phyloP scores from a whole-genome alignment of 306 rosid species.

The Amphicarpaea edgeworthii region DNA sequence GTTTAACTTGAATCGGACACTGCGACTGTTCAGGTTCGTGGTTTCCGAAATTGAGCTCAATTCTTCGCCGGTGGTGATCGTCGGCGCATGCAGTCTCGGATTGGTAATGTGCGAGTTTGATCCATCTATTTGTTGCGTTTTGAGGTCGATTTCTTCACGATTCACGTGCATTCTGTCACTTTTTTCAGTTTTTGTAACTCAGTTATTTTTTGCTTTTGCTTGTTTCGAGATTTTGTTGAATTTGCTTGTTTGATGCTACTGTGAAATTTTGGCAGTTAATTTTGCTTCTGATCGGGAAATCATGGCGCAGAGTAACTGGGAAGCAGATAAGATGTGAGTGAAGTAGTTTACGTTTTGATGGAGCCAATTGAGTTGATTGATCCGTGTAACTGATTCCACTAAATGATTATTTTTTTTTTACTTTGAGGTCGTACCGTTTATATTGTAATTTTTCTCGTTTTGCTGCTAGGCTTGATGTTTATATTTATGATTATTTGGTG shows the following conservation, averaged over 20 bases:
- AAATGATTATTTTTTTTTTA: conserved; percentile 7
- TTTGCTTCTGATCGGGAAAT: conserved; percentile 39
- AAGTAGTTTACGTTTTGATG: conserved; percentile 18
- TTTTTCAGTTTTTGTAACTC: not conserved
- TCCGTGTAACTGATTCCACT: not conserved
- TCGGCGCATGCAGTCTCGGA: conserved; percentile 41
- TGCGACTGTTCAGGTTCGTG: conserved; percentile 22
- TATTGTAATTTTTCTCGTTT: conserved; percentile 6
- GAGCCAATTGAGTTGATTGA: conserved; percentile 20
- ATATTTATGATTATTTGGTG: conserved; percentile 89
- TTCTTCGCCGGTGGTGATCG: conserved; percentile 53
- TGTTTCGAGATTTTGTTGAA: conserved; percentile 2
- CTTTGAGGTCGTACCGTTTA: not conserved
- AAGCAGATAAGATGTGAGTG: conserved; percentile 93
- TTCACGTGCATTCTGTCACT: conserved; percentile 38
- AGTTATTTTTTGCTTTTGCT: not conserved
- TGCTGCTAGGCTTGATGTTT: conserved; percentile 89
- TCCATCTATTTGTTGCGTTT: conserved; percentile 52
- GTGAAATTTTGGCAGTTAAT: conserved; percentile 51
- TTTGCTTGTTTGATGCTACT: conserved; percentile 14
- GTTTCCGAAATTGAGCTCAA: conserved; percentile 42
- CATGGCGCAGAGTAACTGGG: conserved; percentile 98
- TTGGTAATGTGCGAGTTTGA: conserved; percentile 66
- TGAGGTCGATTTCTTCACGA: conserved; percentile 52
- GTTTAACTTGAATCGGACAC: conserved; percentile 1